Conservation (phyloP, 2,329 filamentous ascomycete genomes). For the Colletotrichum higginsianum region DNA sequence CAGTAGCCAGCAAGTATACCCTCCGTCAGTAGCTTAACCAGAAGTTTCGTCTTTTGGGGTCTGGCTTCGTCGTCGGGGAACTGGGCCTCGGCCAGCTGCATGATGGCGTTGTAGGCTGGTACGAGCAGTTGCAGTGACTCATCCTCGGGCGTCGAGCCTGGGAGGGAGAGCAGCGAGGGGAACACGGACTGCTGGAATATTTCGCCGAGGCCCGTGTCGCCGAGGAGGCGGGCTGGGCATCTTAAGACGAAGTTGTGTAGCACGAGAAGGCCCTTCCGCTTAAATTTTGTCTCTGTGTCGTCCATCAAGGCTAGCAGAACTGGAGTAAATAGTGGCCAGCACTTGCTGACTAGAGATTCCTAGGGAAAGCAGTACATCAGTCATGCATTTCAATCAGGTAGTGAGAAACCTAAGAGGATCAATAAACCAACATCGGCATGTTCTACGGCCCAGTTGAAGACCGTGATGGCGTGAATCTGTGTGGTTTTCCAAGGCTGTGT, state of each 20-base stretch:
- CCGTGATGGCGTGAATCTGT: constrained; percentile 39
- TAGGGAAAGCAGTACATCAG: constrained; percentile 46
- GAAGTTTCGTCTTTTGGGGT: constrained; percentile 54
- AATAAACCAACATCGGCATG: constrained; percentile 61
- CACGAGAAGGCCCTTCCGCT: constrained; percentile 69
- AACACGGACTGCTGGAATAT: constrained; percentile 80
- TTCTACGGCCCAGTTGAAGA: constrained; percentile 74
- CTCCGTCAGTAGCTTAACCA: constrained; percentile 70
- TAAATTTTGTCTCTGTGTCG: constrained; percentile 68
- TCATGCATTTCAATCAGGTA: not conserved
- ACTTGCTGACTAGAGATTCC: constrained; percentile 61
- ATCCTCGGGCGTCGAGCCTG: constrained; percentile 80
- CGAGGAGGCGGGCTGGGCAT: constrained; percentile 68
- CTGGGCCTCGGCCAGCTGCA: constrained; percentile 67
- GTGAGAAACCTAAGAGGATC: not conserved
- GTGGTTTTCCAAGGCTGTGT: constrained; percentile 72
- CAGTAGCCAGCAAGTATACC: constrained; percentile 69
- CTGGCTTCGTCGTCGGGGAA: constrained; percentile 45
- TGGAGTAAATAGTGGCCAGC: constrained; percentile 80
- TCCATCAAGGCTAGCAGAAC: constrained; percentile 79
- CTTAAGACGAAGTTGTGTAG: constrained; percentile 69
- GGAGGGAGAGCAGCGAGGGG: constrained; percentile 82
- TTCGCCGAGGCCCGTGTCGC: constrained; percentile 73
- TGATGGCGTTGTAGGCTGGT: constrained; percentile 77
- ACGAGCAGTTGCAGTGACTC: constrained; percentile 77